phyloP scores from a whole-genome alignment of 2,329 filamentous ascomycete species.

The Neopestalotiopsis sp. region DNA sequence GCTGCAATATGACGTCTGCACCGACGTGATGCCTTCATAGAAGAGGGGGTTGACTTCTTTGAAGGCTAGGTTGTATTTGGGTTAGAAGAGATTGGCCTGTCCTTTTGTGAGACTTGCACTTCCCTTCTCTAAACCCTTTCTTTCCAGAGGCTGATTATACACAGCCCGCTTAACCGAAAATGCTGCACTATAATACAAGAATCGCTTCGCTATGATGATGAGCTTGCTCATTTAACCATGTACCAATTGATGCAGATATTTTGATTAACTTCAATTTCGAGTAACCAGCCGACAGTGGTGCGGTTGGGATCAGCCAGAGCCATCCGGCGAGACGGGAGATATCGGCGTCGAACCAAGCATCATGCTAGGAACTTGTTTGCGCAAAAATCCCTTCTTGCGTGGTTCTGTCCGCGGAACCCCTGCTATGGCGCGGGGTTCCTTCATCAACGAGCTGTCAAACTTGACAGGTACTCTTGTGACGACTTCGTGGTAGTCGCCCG shows the following conservation, averaged over 20 bases:
- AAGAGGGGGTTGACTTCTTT: not conserved
- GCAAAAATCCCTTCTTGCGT: slow-evolving; percentile 52
- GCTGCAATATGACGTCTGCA: not conserved
- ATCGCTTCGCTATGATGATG: slow-evolving; percentile 14
- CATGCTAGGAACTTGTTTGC: slow-evolving; percentile 59
- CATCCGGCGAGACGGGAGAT: slow-evolving; percentile 29
- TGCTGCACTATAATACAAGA: slow-evolving; percentile 27
- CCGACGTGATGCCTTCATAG: not conserved
- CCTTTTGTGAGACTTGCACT: not conserved
- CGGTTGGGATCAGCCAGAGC: slow-evolving; percentile 14
- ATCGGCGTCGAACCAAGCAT: slow-evolving; percentile 32
- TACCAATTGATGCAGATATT: slow-evolving; percentile 15
- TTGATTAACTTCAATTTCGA: not conserved
- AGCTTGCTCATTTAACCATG: slow-evolving; percentile 21
- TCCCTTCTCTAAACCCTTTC: not conserved
- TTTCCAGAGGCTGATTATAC: not conserved
- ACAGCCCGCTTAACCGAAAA: slow-evolving; percentile 9
- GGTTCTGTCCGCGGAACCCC: slow-evolving; percentile 74
- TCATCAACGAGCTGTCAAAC: slow-evolving; percentile 86
- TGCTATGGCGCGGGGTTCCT: slow-evolving; percentile 87
- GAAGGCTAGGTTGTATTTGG: not conserved
- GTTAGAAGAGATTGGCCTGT: not conserved
- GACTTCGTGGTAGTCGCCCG: slow-evolving; percentile 65
- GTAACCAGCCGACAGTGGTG: not conserved
- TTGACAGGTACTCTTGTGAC: slow-evolving; percentile 76